Evolutionary conservation across 768 basidiomycete species (phyloP).

Genomic region (Agaricus bisporus): DNA sequence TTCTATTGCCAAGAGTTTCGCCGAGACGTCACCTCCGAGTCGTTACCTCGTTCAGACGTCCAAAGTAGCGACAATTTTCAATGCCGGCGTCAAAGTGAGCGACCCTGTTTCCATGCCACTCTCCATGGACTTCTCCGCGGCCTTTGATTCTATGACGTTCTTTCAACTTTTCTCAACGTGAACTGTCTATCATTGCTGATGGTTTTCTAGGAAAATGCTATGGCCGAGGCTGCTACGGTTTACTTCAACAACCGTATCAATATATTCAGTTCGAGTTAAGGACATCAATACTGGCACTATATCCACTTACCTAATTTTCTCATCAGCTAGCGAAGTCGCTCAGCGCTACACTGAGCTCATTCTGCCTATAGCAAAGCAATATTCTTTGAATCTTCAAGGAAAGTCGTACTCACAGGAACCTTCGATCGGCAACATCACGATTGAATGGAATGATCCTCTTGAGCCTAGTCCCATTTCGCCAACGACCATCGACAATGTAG

Average conservation of each 20-base stretch:
- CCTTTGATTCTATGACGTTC: not conserved
- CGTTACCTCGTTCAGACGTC: conserved; percentile 24
- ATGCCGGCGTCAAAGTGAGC: conserved; percentile 23
- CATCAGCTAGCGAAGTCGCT: conserved; percentile 16
- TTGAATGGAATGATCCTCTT: conserved; percentile 14
- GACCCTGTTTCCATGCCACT: not conserved
- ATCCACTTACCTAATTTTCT: not conserved
- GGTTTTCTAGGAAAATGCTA: conserved; percentile 18
- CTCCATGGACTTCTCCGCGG: not conserved
- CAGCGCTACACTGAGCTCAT: conserved; percentile 15
- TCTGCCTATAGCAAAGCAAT: conserved; percentile 20
- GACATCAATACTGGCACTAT: not conserved
- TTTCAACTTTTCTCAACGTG: not conserved
- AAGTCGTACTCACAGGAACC: conserved; percentile 13
- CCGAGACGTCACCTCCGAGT: conserved; percentile 16
- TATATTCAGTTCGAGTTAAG: conserved; percentile 22
- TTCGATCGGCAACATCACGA: conserved; percentile 22
- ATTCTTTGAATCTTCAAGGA: conserved; percentile 19
- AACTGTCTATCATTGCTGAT: not conserved
- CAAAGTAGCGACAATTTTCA: conserved; percentile 23
- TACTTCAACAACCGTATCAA: conserved; percentile 23
- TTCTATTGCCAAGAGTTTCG: conserved; percentile 18
- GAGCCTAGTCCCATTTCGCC: conserved; percentile 23
- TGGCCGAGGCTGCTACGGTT: conserved; percentile 21
- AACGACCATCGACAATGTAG: conserved; percentile 14